phyloP scores from a whole-genome alignment of 768 basidiomycete genomes.

The Russula lepida region DNA sequence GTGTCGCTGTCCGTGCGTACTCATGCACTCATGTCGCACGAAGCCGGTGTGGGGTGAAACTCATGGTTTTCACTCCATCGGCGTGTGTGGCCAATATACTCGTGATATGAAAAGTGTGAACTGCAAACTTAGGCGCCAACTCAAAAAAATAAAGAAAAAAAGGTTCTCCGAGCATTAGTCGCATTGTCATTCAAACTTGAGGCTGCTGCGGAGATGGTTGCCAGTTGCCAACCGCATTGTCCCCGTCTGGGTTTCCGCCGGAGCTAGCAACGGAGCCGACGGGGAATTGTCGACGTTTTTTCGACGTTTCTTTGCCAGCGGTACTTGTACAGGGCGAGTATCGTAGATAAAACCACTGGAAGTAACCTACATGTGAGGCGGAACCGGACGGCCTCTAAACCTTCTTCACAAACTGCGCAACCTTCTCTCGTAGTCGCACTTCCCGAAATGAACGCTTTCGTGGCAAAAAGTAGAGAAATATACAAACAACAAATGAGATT shows the following conservation, averaged over 20 bases:
- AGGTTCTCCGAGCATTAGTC: not conserved
- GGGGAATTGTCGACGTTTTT: conserved; percentile 19
- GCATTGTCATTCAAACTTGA: not conserved
- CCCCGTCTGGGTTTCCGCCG: not conserved
- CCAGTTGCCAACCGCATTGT: conserved; percentile 5
- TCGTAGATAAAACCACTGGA: conserved; percentile 2
- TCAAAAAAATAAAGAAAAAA: too few species aligned
- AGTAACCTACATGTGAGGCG: not conserved
- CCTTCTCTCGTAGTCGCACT: not conserved
- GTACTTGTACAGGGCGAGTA: not conserved
- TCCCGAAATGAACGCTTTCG: not conserved
- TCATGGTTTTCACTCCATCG: not conserved
- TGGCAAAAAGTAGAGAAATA: not conserved
- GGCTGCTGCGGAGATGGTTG: conserved; percentile 1
- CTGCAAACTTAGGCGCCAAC: not conserved
- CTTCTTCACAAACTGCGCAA: not conserved
- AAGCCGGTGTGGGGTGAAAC: not conserved
- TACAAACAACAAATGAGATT: not conserved
- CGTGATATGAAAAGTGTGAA: not conserved
- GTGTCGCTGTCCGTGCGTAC: not conserved
- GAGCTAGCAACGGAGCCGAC: not conserved
- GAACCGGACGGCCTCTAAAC: not conserved
- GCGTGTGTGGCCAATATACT: not conserved
- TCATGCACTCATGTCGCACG: not conserved
- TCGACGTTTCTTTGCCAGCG: conserved; percentile 12